A percentile compares a stretch with the other conserved stretches of the same genome.
Conservation (phyloP, 805 yeast genomes). For the Teunomyces tritomae region DNA sequence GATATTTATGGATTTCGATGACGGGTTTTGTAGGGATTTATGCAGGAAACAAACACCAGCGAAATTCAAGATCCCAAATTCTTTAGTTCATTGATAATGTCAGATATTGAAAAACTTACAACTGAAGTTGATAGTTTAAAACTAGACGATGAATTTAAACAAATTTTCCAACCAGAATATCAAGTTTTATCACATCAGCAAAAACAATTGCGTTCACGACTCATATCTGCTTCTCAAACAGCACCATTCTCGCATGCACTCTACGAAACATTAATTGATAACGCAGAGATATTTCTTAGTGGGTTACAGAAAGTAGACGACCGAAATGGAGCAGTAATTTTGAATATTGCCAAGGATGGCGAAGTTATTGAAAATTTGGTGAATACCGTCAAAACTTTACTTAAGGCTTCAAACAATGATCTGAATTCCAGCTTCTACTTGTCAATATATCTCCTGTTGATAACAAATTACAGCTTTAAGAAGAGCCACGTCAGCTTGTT, state of each 20-base stretch:
- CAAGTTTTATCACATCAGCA: neutral
- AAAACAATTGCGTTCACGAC: neutral
- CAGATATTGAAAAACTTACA: neutral
- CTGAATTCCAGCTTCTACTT: slow-evolving; percentile 9
- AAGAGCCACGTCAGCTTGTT: slow-evolving; percentile 21
- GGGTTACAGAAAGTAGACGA: slow-evolving; percentile 14
- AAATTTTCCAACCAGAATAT: neutral
- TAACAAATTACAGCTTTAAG: slow-evolving; percentile 17
- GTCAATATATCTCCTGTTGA: slow-evolving; percentile 17
- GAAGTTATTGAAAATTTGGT: slow-evolving; percentile 7
- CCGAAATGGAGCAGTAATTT: slow-evolving; percentile 12
- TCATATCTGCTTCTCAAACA: slow-evolving; percentile 4
- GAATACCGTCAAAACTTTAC: slow-evolving; percentile 5
- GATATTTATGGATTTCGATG: neutral
- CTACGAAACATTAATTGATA: slow-evolving; percentile 15
- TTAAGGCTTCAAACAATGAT: slow-evolving; percentile 1
- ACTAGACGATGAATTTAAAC: neutral
- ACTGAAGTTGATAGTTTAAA: neutral
- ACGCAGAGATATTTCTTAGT: slow-evolving; percentile 15
- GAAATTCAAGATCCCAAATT: neutral
- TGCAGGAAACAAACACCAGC: too few species aligned
- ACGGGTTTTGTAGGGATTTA: neutral
- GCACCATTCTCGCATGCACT: slow-evolving; percentile 8
- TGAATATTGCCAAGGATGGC: slow-evolving; percentile 10
- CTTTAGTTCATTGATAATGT: neutral